Conservation (phyloP, 139 green algal species). For the Tetradesmus lagerheimii region DNA sequence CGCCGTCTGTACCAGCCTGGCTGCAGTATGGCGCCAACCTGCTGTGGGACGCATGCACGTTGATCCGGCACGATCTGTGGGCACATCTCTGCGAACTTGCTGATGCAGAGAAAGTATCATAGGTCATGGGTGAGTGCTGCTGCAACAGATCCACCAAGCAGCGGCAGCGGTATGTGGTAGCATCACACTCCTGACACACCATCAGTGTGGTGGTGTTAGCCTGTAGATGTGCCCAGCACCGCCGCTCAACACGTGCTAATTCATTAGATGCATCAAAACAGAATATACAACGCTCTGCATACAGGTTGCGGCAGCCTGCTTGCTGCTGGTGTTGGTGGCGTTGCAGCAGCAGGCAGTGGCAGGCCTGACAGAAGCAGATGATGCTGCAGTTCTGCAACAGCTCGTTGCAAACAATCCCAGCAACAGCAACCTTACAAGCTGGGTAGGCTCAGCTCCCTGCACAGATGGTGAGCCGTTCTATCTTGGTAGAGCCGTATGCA, state of each 20-base stretch:
- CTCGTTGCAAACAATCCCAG: not conserved
- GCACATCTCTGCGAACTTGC: not conserved
- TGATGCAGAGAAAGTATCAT: not conserved
- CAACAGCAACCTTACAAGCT: not conserved
- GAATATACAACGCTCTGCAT: not conserved
- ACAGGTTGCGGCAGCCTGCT: not conserved
- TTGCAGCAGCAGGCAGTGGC: not conserved
- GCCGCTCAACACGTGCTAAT: too few species aligned
- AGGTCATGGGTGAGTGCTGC: not conserved
- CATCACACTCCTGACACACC: not conserved
- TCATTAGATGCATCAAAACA: too few species aligned
- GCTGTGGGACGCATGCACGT: not conserved
- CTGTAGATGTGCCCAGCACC: too few species aligned
- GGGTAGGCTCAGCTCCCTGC: not conserved
- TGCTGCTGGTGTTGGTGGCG: not conserved
- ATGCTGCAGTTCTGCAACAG: not conserved
- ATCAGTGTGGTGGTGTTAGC: too few species aligned
- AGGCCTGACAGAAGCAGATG: slow-evolving; percentile 20
- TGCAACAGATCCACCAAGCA: not conserved
- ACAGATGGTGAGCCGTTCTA: not conserved
- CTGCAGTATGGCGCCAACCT: not conserved
- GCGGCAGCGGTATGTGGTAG: not conserved
- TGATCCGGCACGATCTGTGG: not conserved
- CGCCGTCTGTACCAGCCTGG: not conserved
- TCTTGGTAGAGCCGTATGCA: too few species aligned